These are phyloP conservation scores for Echites panduratus DNA, from an alignment of 257 asterid genomes.

Conservation along the genomic window DNA sequence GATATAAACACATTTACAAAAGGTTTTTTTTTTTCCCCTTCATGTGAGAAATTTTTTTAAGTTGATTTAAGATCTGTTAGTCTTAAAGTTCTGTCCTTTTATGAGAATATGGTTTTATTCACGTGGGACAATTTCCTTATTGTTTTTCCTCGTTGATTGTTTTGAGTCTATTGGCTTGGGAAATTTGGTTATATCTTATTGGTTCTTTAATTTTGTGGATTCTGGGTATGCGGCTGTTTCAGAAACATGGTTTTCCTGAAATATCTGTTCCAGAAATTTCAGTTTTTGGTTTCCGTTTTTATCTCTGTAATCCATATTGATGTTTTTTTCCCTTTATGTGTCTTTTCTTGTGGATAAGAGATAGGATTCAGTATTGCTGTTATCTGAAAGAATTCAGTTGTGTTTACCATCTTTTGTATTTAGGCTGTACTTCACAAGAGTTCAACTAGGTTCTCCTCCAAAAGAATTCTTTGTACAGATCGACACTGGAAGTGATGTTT, in stretches of 20 bases:
- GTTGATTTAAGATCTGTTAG: conserved; percentile 1
- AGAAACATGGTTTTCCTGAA: neutral
- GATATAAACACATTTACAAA: neutral
- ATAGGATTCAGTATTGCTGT: neutral
- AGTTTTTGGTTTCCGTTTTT: neutral
- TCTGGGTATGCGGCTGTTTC: neutral
- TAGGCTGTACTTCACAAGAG: conserved; percentile 88
- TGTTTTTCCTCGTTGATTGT: neutral
- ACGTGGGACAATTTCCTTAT: neutral
- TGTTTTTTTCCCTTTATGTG: neutral
- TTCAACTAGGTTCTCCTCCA: conserved; percentile 81
- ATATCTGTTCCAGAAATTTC: neutral
- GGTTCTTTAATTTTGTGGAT: neutral
- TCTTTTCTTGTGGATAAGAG: neutral
- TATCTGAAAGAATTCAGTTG: conserved; percentile 9
- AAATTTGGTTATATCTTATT: neutral
- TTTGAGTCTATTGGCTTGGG: neutral
- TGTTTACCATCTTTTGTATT: conserved; percentile 16
- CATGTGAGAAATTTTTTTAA: neutral
- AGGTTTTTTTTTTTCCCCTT: neutral
- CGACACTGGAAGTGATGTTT: conserved; percentile 96
- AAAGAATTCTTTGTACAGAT: conserved; percentile 91
- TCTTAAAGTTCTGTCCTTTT: neutral
- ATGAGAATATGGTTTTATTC: neutral
- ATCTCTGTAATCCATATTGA: neutral